Evolutionary conservation across 257 asterid species (phyloP), one percentile per base, ranked within the genome.

Genomic region (Solanum arcanum): DNA sequence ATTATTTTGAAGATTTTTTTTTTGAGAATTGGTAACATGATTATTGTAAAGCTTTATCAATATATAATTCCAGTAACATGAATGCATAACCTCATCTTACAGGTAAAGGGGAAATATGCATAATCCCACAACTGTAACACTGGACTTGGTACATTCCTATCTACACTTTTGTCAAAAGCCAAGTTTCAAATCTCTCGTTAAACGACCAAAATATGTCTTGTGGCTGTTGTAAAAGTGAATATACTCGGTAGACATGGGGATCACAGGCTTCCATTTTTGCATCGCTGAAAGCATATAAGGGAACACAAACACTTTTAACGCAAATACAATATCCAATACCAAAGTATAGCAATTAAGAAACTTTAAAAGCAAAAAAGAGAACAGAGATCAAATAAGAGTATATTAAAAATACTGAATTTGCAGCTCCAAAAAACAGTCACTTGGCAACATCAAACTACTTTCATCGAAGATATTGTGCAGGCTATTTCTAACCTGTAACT

Each of bases 401-500:
- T 29, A 9, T 11, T 25, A 78, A 77, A 46, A 46, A 15, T 46
- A 78, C 25, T 44, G 66, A 78, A 46, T 46, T 78, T 78, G 37
- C 66, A 46, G 27, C 64, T 46, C 39, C 64, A 46, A 46, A 14
- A 46, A 25, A 78, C 16, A 7, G 59, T 37, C 64, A 78, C 83
- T 25, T 15, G 83, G 64, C 39, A 46, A 78, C 84, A 74, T 25
- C 62, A 68, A 84, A 64, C 31, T 62, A 16, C 23, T 59, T 49
- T 85, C 56, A 75, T 33, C 60, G 16, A 88, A 64, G 86, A 89
- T 35, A 88, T 27, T 39, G 87, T 62, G 87, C 88, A 37, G 86
- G 85, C 18, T 69, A 59, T 86, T 80, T 88, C 92, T 82, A 90
- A 94, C 99, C 99, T 97, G 99, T 90, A 97, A 91, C 90, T 97